Base-by-base conservation (phyloP, 2,329 filamentous ascomycete genomes). In the Colletotrichum noveboracense region DNA sequence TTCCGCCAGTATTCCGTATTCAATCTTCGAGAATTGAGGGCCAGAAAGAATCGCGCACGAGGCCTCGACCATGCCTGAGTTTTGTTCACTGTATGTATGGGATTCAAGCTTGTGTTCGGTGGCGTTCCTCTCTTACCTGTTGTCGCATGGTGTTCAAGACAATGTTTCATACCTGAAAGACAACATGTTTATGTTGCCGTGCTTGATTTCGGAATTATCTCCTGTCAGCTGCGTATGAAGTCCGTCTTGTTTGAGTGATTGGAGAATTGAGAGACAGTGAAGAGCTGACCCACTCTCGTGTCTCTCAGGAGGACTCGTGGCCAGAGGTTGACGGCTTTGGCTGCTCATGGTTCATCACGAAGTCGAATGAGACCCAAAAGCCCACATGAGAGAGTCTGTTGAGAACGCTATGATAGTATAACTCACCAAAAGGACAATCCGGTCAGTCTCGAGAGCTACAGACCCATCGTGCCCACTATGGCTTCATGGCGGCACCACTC, bases 1-100 rank as follows among this genome's bases (percentile, higher is more conserved):
- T 38, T 85, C 88, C 10, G 89, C 88, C 80, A 86, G 84, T 65
- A 79, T 91, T 34, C 88, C 88, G 3, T 79, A 90, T 78, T 86
- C 84, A 61, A 84, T 89, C 18, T 90, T 91, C 80, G 80, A 71
- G 43, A 48, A 6, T 3, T 48, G 10, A 48, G 16, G 7, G 16
- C 7, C 16, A 8, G 7, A 38, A 18, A 9, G 16, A 38, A 8
- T 8, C 4, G 16, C 18, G 36, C 36, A 38, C 8, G 14, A 7
- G 7, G 36, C 4, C 16, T 18, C 36, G 14, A 3, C 28, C 28
- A 30, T 3, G 7, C 28, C 7, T 30, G 8, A 30, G 8, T 30
- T 9, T 30, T 9, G 28, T 30, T 30, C 28, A 30, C 8, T 30
- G 28, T 34, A 13, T 38, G 14, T 16, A 8, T 18, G 36, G 12